Conservation (phyloP, 1,139 yeast genomes). For the Komagataea norvegica region DNA sequence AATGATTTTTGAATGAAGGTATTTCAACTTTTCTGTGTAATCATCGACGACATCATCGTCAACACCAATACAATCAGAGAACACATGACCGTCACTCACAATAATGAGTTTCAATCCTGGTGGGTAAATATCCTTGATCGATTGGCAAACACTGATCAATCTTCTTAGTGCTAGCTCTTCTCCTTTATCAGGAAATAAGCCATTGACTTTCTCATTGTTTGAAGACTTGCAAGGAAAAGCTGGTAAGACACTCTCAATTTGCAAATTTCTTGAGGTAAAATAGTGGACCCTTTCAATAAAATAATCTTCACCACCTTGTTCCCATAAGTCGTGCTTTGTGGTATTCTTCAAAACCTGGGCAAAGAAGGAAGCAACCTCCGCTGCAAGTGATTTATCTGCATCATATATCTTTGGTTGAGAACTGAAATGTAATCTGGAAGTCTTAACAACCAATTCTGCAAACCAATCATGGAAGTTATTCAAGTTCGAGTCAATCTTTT, state of each 20-base stretch:
- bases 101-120: conserved; percentile 55
- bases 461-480: conserved; percentile 35
- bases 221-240: conserved; percentile 65
- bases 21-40: conserved; percentile 42
- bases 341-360: conserved; percentile 44
- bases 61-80: conserved; percentile 55
- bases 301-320: conserved; percentile 37
- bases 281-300: conserved; percentile 41
- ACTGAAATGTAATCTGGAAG: conserved; percentile 27
- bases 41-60: conserved; percentile 49
- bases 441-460: conserved; percentile 30
- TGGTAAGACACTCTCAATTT: conserved; percentile 54
- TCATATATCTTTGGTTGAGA: conserved; percentile 16
- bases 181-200: conserved; percentile 46
- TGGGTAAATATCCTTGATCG: conserved; percentile 38
- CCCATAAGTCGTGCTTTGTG: conserved; percentile 46
- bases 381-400: conserved; percentile 23
- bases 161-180: conserved; percentile 37
- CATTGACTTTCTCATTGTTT: conserved; percentile 48
- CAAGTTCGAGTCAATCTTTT: conserved; percentile 12
- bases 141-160: conserved; percentile 29
- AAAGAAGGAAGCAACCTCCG: conserved; percentile 34
- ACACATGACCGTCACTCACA: conserved; percentile 63
- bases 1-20: conserved; percentile 35
- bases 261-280: conserved; percentile 43